Evolutionary conservation across 2,329 filamentous ascomycete genomes (phyloP), one percentile per base, ranked within the genome.

Genomic region (Colletotrichum musae): DNA sequence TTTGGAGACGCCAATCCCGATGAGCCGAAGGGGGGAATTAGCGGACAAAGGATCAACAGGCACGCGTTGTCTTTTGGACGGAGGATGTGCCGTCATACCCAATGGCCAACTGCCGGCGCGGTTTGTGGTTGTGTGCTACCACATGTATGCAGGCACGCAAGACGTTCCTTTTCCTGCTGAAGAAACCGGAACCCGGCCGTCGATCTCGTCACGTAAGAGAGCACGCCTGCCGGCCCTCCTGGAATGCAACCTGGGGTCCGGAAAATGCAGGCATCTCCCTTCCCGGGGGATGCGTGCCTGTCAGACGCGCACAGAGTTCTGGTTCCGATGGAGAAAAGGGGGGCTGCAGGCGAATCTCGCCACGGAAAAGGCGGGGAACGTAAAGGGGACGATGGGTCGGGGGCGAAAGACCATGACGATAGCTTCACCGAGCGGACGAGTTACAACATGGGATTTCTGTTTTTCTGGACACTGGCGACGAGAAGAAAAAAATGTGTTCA

Each of bases 121-220:
- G 21, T 24, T 24, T 36, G 28, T 32, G 32, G 32, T 36, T 36
- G 32, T 36, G 32, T 36, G 2, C 32, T 10, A 36, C 10, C 10
- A 36, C 32, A 36, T 3, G 32, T 36, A 36, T 36, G 32, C 32
- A 18, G n/a, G n/a, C 45, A 48, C 53, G 59, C 36, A 43, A 6
- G 32, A 36, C 32, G 7, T 36, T 36, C 32, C 10, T 36, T 10
- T 26, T 24, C 21, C 58, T 58, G 54, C 9, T 56, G 50, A 56
- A 45, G 56, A 60, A 36, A 69, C 16, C 36, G 41, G 26, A 58
- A 41, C 24, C 32, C 32, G 32, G 32, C 32, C 32, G 56, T 54
- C 41, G 54, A 54, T 65, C 54, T 6, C 36, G 60, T 65, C 53
- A 56, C 48, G 48, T 13, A 68, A 62, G 59, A 52, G 50, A 36